These are phyloP conservation scores for Mortierella antarctica DNA, from an alignment of 192 early-diverging fungal genomes.

Conservation along the genomic window DNA sequence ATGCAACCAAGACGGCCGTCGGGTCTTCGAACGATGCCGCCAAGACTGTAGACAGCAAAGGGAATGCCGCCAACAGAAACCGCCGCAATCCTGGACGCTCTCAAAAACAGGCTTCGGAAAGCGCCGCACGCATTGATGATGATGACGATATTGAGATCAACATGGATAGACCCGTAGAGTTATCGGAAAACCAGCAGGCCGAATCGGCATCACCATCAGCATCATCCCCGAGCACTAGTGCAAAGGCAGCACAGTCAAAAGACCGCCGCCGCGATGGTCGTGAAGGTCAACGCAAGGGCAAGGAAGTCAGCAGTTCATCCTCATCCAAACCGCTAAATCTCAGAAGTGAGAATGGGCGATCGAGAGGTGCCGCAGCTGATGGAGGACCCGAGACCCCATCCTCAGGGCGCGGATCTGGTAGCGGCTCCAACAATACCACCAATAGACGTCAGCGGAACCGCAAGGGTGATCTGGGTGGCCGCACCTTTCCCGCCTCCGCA, in stretches of 20 bases:
- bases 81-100: slow-evolving; percentile 28
- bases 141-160: slow-evolving; percentile 46
- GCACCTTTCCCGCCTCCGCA: slow-evolving; percentile 22
- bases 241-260: neutral
- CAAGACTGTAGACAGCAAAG: slow-evolving; percentile 2
- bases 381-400: slow-evolving; percentile 16
- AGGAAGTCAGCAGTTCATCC: slow-evolving; percentile 10
- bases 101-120: slow-evolving; percentile 7
- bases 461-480: slow-evolving; percentile 45
- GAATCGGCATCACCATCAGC: neutral
- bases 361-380: slow-evolving; percentile 1
- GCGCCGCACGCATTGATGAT: slow-evolving; percentile 42
- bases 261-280: slow-evolving; percentile 31
- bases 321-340: slow-evolving; percentile 13
- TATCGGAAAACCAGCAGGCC: slow-evolving; percentile 5
- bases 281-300: slow-evolving; percentile 29
- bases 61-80: slow-evolving; percentile 15
- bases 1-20: neutral
- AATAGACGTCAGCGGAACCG: slow-evolving; percentile 37
- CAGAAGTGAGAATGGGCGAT: slow-evolving; percentile 5
- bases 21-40: neutral
- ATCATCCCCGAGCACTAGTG: slow-evolving; percentile 1
- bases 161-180: slow-evolving; percentile 34
- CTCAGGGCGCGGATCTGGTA: slow-evolving; percentile 10
- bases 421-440: slow-evolving; percentile 5